Conservation (phyloP, 352 stramenopile genomes). For the Pythium utonaiense region DNA sequence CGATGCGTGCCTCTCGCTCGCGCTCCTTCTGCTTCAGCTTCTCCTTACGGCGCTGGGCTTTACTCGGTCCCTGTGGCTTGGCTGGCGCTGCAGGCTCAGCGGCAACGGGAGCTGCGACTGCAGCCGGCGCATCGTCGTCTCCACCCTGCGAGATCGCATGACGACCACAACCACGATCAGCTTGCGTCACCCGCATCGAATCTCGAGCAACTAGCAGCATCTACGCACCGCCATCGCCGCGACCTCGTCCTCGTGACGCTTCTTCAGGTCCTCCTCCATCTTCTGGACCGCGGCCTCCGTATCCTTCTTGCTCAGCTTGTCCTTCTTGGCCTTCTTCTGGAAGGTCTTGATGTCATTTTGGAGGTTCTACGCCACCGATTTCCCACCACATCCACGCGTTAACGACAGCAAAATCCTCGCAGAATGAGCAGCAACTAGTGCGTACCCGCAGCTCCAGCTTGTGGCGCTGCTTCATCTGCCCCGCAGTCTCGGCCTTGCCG, state of each 20-base stretch:
- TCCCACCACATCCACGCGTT: background rate
- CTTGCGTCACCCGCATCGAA: background rate
- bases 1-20: conserved; percentile 67
- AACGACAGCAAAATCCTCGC: background rate
- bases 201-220: background rate
- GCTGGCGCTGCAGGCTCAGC: conserved; percentile 8
- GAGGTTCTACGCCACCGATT: conserved; percentile 39
- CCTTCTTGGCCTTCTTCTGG: conserved; percentile 86
- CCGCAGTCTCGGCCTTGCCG: conserved; percentile 58
- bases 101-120: conserved; percentile 1
- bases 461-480: conserved; percentile 85
- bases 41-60: conserved; percentile 72
- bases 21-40: conserved; percentile 76
- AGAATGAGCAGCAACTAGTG: background rate
- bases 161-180: background rate
- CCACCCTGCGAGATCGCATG: background rate
- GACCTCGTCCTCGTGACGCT: conserved; percentile 56
- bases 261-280: conserved; percentile 58
- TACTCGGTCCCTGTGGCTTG: conserved; percentile 41
- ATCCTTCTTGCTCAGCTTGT: conserved; percentile 75
- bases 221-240: conserved; percentile 26
- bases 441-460: conserved; percentile 82
- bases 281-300: conserved; percentile 46
- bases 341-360: conserved; percentile 77
- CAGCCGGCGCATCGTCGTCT: conserved; percentile 4